Evolutionary conservation across 257 asterid species (phyloP).

Genomic region (Osmanthus fragrans): DNA sequence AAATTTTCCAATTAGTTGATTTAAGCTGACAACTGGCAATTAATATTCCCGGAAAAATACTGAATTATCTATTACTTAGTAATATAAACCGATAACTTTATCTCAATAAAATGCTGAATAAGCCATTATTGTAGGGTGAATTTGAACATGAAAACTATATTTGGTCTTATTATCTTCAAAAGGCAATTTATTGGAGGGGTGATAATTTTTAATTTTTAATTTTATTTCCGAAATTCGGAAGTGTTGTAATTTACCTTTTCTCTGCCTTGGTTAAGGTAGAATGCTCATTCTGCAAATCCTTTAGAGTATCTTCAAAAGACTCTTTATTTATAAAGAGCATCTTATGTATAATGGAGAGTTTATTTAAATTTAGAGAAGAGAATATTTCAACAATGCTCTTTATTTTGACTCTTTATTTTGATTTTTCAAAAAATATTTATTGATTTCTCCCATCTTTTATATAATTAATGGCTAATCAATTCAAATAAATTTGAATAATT

Average conservation of each 20-base stretch:
- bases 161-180: background rate
- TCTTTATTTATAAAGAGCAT: too few species aligned
- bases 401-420: too few species aligned
- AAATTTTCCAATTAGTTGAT: constrained; percentile 1
- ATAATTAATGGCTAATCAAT: too few species aligned
- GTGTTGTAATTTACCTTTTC: constrained; percentile 4
- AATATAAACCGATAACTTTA: background rate
- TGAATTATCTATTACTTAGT: background rate
- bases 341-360: too few species aligned
- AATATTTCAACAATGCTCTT: too few species aligned
- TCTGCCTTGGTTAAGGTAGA: background rate
- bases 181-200: background rate
- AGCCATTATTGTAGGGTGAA: background rate
- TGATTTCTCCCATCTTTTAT: too few species aligned
- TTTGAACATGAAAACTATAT: background rate
- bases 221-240: background rate
- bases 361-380: too few species aligned
- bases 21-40: background rate
- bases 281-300: background rate
- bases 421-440: too few species aligned
- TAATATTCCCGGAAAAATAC: background rate
- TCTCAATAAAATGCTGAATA: background rate
- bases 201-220: background rate
- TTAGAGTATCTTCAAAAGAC: too few species aligned
- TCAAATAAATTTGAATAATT: too few species aligned